Evolutionary conservation across 495 filamentous ascomycete genomes (phyloP), one percentile per base, ranked within the genome.

Genomic region (Talaromyces nanjingensis): DNA sequence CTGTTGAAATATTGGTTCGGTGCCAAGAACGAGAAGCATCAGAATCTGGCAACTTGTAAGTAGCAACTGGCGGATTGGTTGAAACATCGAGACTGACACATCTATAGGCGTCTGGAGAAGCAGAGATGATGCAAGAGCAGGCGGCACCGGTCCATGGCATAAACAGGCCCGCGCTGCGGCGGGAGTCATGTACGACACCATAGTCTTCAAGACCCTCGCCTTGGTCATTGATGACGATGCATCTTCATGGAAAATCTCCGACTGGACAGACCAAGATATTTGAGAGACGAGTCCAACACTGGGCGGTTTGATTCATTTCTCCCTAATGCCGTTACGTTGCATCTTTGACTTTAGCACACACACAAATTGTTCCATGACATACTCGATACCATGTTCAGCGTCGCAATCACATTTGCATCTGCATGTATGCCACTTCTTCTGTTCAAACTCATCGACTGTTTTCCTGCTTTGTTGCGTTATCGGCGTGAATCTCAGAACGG

Each of bases 1-100:
- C 80, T 97, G 69, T 76, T 96, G 68, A 94, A 96, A 84, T 92
- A 93, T 76, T 94, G 91, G 90, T 93, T 90, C 71, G 89, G 89
- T 14, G 73, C 72, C 31, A 89, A 89, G 34, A 83, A 91, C 75
- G 77, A 71, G 37, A 72, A 87, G 34, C 79, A 82, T 25, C 78
- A 80, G 69, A 92, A 93, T 73, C 73, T 92, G 65, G 89, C 90
- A 56, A 92, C 89, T 53, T 92, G 88, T 83, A 68, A 68, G 77
- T 72, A 42, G 59, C 47, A 34, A 4, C 14, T 16, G 31, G 18
- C 27, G 18, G 11, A 42, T 25, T 12, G n/a, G 57, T 59, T 14
- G 3, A 39, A 57, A 6, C 22, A 25, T 42, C 4, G 33, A 25
- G 25, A 54, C 20, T 49, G 47, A 59, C 25, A 20, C 18, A 1